A percentile compares a stretch with the other conserved stretches of the same genome.
phyloP scores from a whole-genome alignment of 2,329 filamentous ascomycete genomes.

The Phialophora macrospora region DNA sequence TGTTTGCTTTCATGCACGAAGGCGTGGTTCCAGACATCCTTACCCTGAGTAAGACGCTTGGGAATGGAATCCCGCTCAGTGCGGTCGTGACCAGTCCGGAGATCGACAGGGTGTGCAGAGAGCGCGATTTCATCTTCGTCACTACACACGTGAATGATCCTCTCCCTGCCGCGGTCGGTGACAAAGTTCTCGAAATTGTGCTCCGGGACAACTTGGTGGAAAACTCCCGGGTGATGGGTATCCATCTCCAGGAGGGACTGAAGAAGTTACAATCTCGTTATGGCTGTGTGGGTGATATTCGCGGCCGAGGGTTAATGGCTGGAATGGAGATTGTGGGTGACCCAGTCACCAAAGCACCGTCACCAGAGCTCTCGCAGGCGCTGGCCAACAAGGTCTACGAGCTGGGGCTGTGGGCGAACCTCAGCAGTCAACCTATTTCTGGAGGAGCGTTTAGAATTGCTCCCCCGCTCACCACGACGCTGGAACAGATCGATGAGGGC shows the following conservation, averaged over 20 bases:
- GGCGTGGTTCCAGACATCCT: constrained; percentile 62
- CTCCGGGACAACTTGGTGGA: constrained; percentile 61
- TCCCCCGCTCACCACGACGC: constrained; percentile 49
- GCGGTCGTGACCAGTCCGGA: constrained; percentile 61
- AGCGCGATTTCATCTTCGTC: constrained; percentile 61
- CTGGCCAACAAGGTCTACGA: constrained; percentile 56
- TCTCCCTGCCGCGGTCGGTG: constrained; percentile 62
- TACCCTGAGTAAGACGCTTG: constrained; percentile 65
- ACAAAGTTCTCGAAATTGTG: constrained; percentile 67
- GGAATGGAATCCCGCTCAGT: constrained; percentile 63
- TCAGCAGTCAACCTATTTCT: constrained; percentile 60
- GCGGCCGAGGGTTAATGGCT: constrained; percentile 63
- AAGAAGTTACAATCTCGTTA: constrained; percentile 56
- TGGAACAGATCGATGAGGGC: constrained; percentile 19
- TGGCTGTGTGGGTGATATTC: constrained; percentile 65
- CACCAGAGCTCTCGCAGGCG: constrained; percentile 52
- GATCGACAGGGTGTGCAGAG: constrained; percentile 56
- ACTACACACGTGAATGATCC: constrained; percentile 69
- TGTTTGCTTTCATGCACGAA: constrained; percentile 65
- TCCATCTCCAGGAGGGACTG: constrained; percentile 56
- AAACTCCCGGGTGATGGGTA: constrained; percentile 52
- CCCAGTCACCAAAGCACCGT: constrained; percentile 54
- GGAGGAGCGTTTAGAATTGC: constrained; percentile 63
- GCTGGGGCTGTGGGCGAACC: constrained; percentile 53
- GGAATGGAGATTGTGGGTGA: constrained; percentile 64